Conservation (phyloP, 75 land plant species). For the Cupressus sempervirens region DNA sequence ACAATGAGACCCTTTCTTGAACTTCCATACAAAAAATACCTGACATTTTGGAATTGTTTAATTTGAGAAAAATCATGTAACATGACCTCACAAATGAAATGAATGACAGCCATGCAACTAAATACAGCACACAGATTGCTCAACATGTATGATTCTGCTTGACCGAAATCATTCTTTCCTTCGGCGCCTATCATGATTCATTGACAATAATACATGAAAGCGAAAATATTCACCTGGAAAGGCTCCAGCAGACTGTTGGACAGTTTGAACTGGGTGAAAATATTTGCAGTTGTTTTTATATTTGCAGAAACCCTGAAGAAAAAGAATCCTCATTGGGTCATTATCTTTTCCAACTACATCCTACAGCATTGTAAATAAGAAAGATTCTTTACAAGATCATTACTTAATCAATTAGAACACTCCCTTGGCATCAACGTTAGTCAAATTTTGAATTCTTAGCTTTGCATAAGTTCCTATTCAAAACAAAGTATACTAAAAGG, state of each 20-base stretch:
- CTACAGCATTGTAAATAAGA: neutral
- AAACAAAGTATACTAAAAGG: neutral
- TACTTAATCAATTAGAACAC: neutral
- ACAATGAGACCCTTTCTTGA: neutral
- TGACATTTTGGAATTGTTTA: neutral
- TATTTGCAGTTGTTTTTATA: constrained; percentile 65
- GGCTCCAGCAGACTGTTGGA: constrained; percentile 12
- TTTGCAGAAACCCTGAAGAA: constrained; percentile 56
- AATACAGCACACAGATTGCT: neutral
- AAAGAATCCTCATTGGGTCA: neutral
- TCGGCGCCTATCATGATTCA: neutral
- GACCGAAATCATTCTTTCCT: neutral
- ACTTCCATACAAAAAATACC: neutral
- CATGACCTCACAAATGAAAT: neutral
- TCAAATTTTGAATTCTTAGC: too few species aligned
- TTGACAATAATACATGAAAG: neutral
- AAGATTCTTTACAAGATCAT: neutral
- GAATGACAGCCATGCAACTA: neutral
- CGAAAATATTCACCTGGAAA: constrained; percentile 12
- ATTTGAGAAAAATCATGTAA: neutral
- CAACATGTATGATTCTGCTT: neutral
- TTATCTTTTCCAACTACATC: neutral
- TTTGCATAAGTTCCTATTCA: neutral
- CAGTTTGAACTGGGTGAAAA: constrained; percentile 43
- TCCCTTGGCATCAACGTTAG: neutral